These are phyloP conservation scores for Diutina neorugosa DNA, from an alignment of 1,139 yeast genomes.

Conservation along the genomic window DNA sequence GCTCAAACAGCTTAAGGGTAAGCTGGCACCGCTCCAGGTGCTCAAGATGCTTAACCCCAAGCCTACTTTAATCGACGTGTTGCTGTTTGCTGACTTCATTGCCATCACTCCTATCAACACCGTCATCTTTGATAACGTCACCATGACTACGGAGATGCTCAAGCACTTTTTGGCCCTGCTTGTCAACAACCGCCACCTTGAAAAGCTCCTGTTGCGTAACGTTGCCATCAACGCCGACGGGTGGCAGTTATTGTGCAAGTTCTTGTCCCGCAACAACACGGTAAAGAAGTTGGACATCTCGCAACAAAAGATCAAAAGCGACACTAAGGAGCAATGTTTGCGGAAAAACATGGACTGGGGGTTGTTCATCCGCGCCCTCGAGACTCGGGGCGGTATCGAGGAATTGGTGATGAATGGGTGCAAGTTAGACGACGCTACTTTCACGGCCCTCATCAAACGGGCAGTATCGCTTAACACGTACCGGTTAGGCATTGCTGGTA, in stretches of 20 bases:
- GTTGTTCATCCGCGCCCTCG: constrained; percentile 47
- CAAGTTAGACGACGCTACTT: constrained; percentile 40
- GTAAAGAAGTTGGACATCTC: constrained; percentile 68
- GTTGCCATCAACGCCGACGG: constrained; percentile 59
- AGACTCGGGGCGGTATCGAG: constrained; percentile 59
- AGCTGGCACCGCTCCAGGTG: constrained; percentile 62
- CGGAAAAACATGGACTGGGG: constrained; percentile 73
- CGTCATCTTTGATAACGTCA: constrained; percentile 72
- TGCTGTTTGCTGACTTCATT: constrained; percentile 80
- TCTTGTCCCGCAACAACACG: constrained; percentile 44
- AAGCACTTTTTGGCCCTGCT: constrained; percentile 55
- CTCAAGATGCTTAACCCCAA: constrained; percentile 76
- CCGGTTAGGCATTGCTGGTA: constrained; percentile 68
- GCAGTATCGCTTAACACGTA: constrained; percentile 47
- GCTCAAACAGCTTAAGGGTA: constrained; percentile 67
- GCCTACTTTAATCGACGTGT: constrained; percentile 81
- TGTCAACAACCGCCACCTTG: constrained; percentile 42
- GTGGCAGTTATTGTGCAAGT: constrained; percentile 63
- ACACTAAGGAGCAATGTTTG: constrained; percentile 27
- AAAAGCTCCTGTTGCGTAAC: constrained; percentile 49
- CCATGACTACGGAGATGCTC: constrained; percentile 72
- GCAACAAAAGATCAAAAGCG: constrained; percentile 53
- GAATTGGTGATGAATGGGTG: constrained; percentile 80
- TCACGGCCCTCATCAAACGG: constrained; percentile 36
- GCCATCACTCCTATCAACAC: constrained; percentile 74